phyloP scores from a whole-genome alignment of 2,329 filamentous ascomycete genomes.

The Coniella vitis region DNA sequence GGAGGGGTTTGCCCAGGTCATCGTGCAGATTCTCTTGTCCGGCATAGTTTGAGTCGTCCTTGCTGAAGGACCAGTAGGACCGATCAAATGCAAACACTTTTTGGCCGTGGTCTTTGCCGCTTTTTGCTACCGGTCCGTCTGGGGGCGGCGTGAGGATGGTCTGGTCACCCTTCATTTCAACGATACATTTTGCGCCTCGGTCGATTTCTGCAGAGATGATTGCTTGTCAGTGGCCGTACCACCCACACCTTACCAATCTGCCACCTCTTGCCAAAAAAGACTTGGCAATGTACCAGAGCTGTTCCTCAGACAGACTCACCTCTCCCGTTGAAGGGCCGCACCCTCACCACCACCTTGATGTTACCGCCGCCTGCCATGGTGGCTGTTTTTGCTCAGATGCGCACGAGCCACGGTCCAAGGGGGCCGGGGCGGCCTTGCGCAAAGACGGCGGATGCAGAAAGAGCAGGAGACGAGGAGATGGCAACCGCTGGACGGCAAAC shows the following conservation, averaged over 20 bases:
- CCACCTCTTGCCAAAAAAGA: too few relatives aligned
- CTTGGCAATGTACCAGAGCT: too few relatives aligned
- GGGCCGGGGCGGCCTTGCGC: slow-evolving; percentile 7
- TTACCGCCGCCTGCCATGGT: slow-evolving; percentile 75
- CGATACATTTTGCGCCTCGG: slow-evolving; percentile 88
- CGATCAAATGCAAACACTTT: slow-evolving; percentile 95
- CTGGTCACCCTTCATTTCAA: slow-evolving; percentile 91
- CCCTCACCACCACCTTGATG: slow-evolving; percentile 98
- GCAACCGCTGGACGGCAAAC: neutral
- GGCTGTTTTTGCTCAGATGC: slow-evolving; percentile 13
- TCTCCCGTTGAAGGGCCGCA: slow-evolving; percentile 91
- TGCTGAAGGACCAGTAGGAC: slow-evolving; percentile 97
- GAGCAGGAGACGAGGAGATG: neutral
- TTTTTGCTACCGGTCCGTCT: slow-evolving; percentile 55
- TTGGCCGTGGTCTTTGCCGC: slow-evolving; percentile 60
- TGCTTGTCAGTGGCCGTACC: slow-evolving; percentile 6
- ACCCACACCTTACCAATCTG: too few relatives aligned
- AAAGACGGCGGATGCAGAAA: neutral
- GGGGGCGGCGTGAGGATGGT: slow-evolving; percentile 75
- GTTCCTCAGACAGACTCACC: slow-evolving; percentile 45
- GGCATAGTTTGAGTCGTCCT: slow-evolving; percentile 72
- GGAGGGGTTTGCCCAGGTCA: slow-evolving; percentile 79
- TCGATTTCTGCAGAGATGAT: slow-evolving; percentile 63
- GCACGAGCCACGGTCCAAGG: slow-evolving; percentile 12
- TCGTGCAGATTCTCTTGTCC: slow-evolving; percentile 84